phyloP scores from a whole-genome alignment of 352 stramenopile species.

The Phytophthora citricola region DNA sequence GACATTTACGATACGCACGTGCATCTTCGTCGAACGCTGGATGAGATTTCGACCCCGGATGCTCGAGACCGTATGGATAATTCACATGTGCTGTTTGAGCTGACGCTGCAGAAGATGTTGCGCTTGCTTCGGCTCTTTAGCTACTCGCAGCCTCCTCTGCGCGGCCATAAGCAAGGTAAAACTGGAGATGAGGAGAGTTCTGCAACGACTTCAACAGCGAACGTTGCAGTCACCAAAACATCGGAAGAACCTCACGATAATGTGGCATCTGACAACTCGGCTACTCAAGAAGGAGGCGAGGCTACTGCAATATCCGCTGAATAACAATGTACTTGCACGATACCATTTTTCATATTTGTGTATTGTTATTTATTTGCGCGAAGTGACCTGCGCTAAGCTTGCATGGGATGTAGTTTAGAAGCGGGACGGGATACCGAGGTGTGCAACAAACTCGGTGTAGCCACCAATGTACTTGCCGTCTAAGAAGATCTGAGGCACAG shows the following conservation, averaged over 20 bases:
- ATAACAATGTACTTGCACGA: neutral
- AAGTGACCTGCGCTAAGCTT: neutral
- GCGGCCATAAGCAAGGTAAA: constrained; percentile 12
- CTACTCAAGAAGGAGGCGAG: constrained; percentile 18
- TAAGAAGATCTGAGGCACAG: constrained; percentile 84
- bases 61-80: constrained; percentile 78
- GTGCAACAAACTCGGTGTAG: constrained; percentile 74
- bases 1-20: constrained; percentile 73
- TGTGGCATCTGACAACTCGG: neutral
- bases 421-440: constrained; percentile 68
- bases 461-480: constrained; percentile 81
- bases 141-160: constrained; percentile 61
- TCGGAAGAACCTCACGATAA: constrained; percentile 22
- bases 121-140: constrained; percentile 75
- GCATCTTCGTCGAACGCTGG: constrained; percentile 68
- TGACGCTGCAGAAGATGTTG: constrained; percentile 74
- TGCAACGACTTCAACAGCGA: constrained; percentile 10
- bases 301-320: constrained; percentile 13
- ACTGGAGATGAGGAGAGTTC: neutral
- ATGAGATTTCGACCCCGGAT: constrained; percentile 70
- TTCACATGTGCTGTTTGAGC: constrained; percentile 85
- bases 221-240: constrained; percentile 17
- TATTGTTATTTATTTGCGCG: constrained; percentile 29
- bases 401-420: constrained; percentile 40
- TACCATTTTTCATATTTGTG: constrained; percentile 28